A percentile compares a stretch with the other conserved stretches of the same genome.
These are phyloP conservation scores for Paulownia fortunei DNA, from an alignment of 257 asterid species.

Conservation along the genomic window DNA sequence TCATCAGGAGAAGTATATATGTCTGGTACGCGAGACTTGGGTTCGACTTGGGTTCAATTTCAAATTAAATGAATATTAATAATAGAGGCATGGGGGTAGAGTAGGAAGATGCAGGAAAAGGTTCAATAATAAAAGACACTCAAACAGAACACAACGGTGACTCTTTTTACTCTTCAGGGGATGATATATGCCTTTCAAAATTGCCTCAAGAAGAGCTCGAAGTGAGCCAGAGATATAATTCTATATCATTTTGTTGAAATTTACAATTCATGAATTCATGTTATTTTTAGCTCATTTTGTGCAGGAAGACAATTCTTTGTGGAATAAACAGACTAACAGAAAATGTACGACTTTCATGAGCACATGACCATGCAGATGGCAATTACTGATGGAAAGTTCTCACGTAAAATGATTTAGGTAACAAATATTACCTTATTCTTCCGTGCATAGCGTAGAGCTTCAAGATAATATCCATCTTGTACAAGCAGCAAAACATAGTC, in stretches of 20 bases:
- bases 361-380: conserved; percentile 18
- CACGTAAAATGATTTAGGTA: not conserved
- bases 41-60: not conserved
- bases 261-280: not conserved
- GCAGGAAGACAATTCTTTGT: not conserved
- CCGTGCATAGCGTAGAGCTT: conserved; percentile 90
- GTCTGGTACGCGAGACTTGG: not conserved
- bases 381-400: not conserved
- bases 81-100: not conserved
- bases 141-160: not conserved
- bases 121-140: not conserved
- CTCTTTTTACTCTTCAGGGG: not conserved
- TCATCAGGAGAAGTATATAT: not conserved
- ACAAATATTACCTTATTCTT: conserved; percentile 67
- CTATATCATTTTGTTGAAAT: conserved; percentile 6
- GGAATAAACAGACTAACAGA: not conserved
- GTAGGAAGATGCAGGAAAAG: not conserved
- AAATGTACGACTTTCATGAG: not conserved
- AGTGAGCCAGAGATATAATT: not conserved
- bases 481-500: conserved; percentile 82
- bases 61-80: not conserved
- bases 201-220: conserved; percentile 8
- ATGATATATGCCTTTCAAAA: not conserved
- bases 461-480: conserved; percentile 90
- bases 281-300: not conserved